Base-by-base conservation (phyloP, 2,329 filamentous ascomycete species). In the Pyricularia sp. region DNA sequence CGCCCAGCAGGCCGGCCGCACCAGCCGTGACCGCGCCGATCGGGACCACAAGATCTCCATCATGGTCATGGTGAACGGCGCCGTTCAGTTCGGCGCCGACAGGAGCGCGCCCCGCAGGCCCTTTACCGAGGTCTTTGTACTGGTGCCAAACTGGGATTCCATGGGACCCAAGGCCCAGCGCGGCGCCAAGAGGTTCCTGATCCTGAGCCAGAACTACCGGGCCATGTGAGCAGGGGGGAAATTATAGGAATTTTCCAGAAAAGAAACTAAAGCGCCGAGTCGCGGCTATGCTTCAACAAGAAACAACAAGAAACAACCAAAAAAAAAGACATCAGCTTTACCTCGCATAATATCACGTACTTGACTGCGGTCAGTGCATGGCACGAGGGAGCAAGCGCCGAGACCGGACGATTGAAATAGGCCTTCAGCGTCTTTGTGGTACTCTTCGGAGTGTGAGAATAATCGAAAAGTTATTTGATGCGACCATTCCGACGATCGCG, bases 71-170 rank as follows among this genome's bases (percentile, higher is more conserved):
- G 88, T 93, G 68, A 91, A 87, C 74, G 93, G 93, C 5, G 86
- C 83, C 71, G 88, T 96, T 55, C 85, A 88, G 72, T 90, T 91
- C 75, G 89, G 89, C 66, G 85, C 87, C 70, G 84, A 83, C 70
- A 84, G 84, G 72, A 86, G 89, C 33, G 85, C 86, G 17, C 85
- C 85, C 17, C 85, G 87, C 77, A 87, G 88, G 72, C 88, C 87
- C 50, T 97, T 97, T 77, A 90, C 88, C 74, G 93, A 97, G 78
- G 90, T 86, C 0, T 90, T 97, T 76, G 86, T 96, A 28, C 82
- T 97, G 68, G 91, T 94, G 55, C 92, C 93, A 9, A 92, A 92
- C 79, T 85, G 88, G 86, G 86, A 89, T 72, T 79, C 83, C 0
- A 81, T 84, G 72, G 81, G 79, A 4, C 80, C 80, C 69, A 87